Percentiles rank a stretch among this genome's conserved stretches.
These are phyloP conservation scores for Candida sojae DNA, from an alignment of 1,139 yeast species.

Conservation along the genomic window DNA sequence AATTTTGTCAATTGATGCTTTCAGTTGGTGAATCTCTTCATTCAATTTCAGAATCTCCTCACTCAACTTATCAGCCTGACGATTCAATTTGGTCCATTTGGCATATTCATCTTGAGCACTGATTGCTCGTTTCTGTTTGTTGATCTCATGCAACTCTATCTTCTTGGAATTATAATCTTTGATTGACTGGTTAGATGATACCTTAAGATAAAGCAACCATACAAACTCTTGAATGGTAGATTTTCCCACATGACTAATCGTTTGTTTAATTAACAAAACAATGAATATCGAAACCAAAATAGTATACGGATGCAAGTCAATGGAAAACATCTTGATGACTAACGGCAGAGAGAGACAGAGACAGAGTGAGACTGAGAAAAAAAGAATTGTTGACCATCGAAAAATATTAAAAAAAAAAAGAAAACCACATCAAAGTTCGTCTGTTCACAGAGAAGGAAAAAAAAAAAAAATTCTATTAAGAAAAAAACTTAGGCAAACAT, in stretches of 20 bases:
- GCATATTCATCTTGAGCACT: constrained; percentile 95
- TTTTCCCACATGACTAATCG: constrained; percentile 37
- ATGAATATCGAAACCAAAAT: constrained; percentile 28
- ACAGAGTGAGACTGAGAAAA: neutral
- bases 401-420: neutral
- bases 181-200: constrained; percentile 26
- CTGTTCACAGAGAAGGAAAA: neutral
- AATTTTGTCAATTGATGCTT: constrained; percentile 35
- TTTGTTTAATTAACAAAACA: constrained; percentile 33
- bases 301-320: constrained; percentile 34
- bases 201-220: constrained; percentile 42
- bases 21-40: constrained; percentile 34
- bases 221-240: constrained; percentile 29
- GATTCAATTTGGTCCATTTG: constrained; percentile 89
- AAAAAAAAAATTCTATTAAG: neutral
- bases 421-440: neutral
- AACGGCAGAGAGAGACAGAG: neutral
- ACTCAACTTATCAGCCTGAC: constrained; percentile 62
- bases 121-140: constrained; percentile 57
- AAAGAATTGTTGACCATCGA: neutral
- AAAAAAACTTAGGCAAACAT: neutral
- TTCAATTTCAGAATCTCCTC: constrained; percentile 51
- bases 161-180: constrained; percentile 39
- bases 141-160: constrained; percentile 47
- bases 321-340: constrained; percentile 5